Base-by-base conservation (phyloP, 805 yeast species). In the Schwanniomyces polymorphus region DNA sequence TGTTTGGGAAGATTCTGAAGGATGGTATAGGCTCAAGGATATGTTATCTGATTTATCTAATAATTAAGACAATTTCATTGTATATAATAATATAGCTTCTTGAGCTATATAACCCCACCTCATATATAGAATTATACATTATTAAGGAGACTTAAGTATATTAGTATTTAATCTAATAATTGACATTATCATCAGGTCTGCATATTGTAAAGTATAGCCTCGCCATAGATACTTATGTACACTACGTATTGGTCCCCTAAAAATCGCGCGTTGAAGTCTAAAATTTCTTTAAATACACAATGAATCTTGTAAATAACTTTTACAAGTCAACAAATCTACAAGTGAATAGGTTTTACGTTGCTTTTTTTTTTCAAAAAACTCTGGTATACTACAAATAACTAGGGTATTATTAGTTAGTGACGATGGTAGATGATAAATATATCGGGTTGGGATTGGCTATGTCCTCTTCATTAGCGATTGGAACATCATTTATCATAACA, bases 401-500 rank as follows among this genome's bases (percentile, higher is more conserved):
- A 16, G 14, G 16, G 16, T 11, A 29, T 29, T 29, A 29, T 31
- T 9, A 8, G 11, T 3, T 16, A 31, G 21, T 14, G 21, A 45
- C 34, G 16, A 68, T 67, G 70, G 67, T 86, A 61, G 95, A 89
- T 58, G 96, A 90, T 52, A 90, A 91, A 64, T 90, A 88, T 63
- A 86, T 90, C 50, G 97, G 97, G 17, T 79, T 90, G 49, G 91
- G 90, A 11, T 78, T 90, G 55, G 97, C 97, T 46, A 84, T 90
- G 67, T 79, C 90, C 53, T 85, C 92, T 41, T 89, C 96, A 17
- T 70, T 90, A 58, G 97, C 97, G 28, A 90, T 90, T 50, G 97
- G 97, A 18, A 83, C 91, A 8, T 88, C 94, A 1, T 91, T 90
- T 66, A 91, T 90, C 55, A 83, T 90, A 63, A 90, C 97, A 25